phyloP scores from a whole-genome alignment of 176 grass and related monocot genomes.

The maize (Zea mays) region DNA sequence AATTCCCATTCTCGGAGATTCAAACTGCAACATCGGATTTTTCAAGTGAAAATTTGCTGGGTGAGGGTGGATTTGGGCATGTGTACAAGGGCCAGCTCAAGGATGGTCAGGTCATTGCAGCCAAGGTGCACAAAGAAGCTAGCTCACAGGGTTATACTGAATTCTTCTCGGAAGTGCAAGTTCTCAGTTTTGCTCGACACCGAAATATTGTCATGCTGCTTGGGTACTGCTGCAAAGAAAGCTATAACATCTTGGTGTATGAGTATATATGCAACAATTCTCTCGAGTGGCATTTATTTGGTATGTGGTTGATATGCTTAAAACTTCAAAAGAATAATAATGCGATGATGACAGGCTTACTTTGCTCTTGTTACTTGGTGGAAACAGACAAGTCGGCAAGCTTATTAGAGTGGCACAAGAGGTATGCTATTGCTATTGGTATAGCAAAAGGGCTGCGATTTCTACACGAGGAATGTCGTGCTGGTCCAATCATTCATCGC shows the following conservation, averaged over 20 bases:
- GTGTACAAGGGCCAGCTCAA: conserved; percentile 77
- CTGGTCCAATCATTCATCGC: conserved; percentile 71
- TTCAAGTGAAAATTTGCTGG: conserved; percentile 56
- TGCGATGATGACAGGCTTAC: background rate
- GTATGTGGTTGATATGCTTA: conserved; percentile 38
- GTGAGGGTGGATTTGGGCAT: conserved; percentile 70
- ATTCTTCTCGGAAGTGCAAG: conserved; percentile 79
- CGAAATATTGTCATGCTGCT: conserved; percentile 75
- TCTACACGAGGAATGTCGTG: conserved; percentile 69
- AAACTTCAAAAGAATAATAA: conserved; percentile 1
- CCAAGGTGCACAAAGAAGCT: conserved; percentile 65
- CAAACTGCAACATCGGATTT: conserved; percentile 65
- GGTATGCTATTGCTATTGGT: conserved; percentile 66
- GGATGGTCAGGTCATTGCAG: conserved; percentile 70
- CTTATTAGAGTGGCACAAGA: conserved; percentile 72
- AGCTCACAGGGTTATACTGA: conserved; percentile 70
- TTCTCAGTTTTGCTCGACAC: conserved; percentile 77
- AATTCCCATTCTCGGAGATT: conserved; percentile 66
- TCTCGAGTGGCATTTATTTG: conserved; percentile 73
- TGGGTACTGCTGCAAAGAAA: conserved; percentile 84
- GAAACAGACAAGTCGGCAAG: conserved; percentile 51
- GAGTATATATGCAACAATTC: conserved; percentile 86
- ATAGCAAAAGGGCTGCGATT: conserved; percentile 71
- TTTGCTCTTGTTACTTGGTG: conserved; percentile 9
- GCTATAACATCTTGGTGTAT: conserved; percentile 69